Percentiles rank a stretch among this genome's conserved stretches.
Conservation (phyloP, 179 eudicot genomes). For the Patellifolia procumbens region DNA sequence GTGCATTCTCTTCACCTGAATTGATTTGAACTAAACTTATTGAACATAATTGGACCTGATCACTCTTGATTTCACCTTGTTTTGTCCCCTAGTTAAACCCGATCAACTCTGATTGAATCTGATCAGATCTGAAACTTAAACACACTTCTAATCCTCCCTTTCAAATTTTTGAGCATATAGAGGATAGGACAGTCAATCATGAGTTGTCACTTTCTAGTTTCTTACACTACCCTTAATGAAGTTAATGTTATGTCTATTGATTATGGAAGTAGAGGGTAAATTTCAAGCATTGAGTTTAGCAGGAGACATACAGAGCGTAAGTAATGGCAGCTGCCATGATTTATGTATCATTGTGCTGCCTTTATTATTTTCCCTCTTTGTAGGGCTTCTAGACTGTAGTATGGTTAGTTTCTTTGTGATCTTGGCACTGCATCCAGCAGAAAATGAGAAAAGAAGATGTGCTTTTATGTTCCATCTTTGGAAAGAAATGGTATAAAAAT, state of each 20-base stretch:
- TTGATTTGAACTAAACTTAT: too few relatives aligned
- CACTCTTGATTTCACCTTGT: too few relatives aligned
- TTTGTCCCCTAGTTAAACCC: too few relatives aligned
- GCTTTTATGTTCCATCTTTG: background rate
- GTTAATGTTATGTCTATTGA: slow-evolving; percentile 35
- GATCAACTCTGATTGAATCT: too few relatives aligned
- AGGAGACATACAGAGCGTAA: slow-evolving; percentile 9
- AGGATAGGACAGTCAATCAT: background rate
- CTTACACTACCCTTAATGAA: slow-evolving; percentile 24
- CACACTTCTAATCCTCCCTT: too few relatives aligned
- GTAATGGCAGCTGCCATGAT: slow-evolving; percentile 12
- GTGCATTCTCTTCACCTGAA: too few relatives aligned
- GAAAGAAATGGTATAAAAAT: too few relatives aligned
- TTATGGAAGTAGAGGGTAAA: background rate
- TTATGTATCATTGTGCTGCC: slow-evolving; percentile 33
- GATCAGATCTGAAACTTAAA: too few relatives aligned
- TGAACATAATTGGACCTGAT: too few relatives aligned
- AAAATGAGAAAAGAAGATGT: slow-evolving; percentile 1
- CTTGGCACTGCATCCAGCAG: slow-evolving; percentile 21
- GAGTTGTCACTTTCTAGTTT: slow-evolving; percentile 26
- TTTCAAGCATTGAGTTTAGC: slow-evolving; percentile 23
- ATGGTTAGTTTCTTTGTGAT: slow-evolving; percentile 13
- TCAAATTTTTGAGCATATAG: background rate
- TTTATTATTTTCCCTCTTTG: background rate
- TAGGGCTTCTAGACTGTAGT: slow-evolving; percentile 12